Base-by-base conservation (phyloP, 2,329 filamentous ascomycete species). In the Xylariaceae sp. region DNA sequence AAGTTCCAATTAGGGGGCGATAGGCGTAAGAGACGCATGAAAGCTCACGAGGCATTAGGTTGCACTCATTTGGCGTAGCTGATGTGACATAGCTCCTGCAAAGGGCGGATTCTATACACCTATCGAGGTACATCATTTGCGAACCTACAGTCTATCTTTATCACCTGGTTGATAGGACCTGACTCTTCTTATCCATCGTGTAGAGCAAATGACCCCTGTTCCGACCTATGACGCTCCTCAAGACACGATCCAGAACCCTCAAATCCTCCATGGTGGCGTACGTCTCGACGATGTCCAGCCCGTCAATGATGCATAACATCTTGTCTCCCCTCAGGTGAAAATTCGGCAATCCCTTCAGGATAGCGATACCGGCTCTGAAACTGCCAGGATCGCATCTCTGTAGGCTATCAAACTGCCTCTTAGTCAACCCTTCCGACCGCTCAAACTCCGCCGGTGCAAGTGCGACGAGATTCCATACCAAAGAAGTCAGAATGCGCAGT, bases 291-390 rank as follows among this genome's bases (percentile, higher is more conserved):
- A 38, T 11, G 24, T 43, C 39, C 35, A 52, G 19, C 15, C 31
- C 41, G 24, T 52, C 47, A 4, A 50, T 45, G 13, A 52, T 19
- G 22, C 39, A 44, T 17, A 49, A 24, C 3, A 52, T 28, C 9
- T 24, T 38, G 2, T 8, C 15, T 2, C 31, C 26, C 2, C 13
- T 9, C 3, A 43, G 19, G 9, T 43, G 30, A 3, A 48, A 24
- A 9, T 31, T 37, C 4, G 49, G 43, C 3, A 50, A 43, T 9
- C 40, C 39, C 19, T 41, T 28, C 3, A 50, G 29, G 17, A 49
- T 44, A 13, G 15, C 34, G 4, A 50, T 28, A 11, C 50, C 45
- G 24, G 41, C 43, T 4, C 9, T 26, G n/a, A 52, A 32, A 13
- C 45, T 44, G 24, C 17, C 31, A 3, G 34, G n/a, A 31, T 40